These are phyloP conservation scores for Discostella pseudostelligera DNA, from an alignment of 108 stramenopile species.

Conservation along the genomic window DNA sequence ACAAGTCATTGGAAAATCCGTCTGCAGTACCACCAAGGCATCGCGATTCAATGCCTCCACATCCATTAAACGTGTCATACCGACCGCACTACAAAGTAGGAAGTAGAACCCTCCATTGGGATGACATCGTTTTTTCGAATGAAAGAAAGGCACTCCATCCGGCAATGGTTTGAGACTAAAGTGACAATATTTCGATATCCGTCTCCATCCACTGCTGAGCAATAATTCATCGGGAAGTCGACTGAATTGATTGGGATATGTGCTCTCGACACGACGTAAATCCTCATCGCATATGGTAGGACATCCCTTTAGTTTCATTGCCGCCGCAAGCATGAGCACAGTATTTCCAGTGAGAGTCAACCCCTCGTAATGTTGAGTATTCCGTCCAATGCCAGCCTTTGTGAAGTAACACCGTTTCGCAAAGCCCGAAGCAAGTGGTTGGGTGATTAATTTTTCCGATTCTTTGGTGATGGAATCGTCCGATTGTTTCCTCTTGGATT, in stretches of 20 bases:
- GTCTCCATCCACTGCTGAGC: constrained; percentile 78
- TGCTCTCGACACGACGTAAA: constrained; percentile 82
- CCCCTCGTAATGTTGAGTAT: constrained; percentile 86
- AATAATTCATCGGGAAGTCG: constrained; percentile 82
- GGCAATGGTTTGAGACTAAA: constrained; percentile 82
- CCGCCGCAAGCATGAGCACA: constrained; percentile 78
- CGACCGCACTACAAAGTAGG: constrained; percentile 71
- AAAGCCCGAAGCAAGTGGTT: constrained; percentile 77
- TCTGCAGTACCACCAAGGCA: constrained; percentile 78
- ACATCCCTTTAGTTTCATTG: constrained; percentile 90
- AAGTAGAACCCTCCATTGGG: constrained; percentile 85
- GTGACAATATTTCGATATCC: constrained; percentile 84
- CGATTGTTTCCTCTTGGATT: not conserved
- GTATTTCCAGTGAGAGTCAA: constrained; percentile 84
- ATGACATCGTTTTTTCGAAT: constrained; percentile 78
- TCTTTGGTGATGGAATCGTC: constrained; percentile 21
- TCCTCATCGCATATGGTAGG: constrained; percentile 92
- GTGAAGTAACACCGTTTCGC: constrained; percentile 89
- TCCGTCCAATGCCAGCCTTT: constrained; percentile 79
- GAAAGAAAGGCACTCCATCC: constrained; percentile 54
- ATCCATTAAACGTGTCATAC: constrained; percentile 81
- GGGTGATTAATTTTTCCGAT: constrained; percentile 25
- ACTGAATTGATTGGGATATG: constrained; percentile 84
- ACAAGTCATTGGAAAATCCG: constrained; percentile 78
- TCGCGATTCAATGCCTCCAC: constrained; percentile 84